phyloP scores from a whole-genome alignment of 139 green algal species.

The Parachlorella kessleri region DNA sequence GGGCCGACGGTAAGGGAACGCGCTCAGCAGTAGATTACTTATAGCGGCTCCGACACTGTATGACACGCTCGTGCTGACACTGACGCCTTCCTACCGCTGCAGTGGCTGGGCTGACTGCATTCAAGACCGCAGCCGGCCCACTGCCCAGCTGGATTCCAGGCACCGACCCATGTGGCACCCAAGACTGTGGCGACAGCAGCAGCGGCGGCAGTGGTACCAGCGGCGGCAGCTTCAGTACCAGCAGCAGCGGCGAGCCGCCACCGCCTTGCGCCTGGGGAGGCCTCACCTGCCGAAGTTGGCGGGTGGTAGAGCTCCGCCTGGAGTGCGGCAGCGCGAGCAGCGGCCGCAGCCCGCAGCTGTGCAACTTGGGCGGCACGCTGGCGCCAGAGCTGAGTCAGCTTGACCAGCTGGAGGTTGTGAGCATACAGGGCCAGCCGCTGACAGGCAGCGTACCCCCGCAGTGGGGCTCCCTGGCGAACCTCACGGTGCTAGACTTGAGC shows the following conservation, averaged over 20 bases:
- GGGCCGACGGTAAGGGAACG: not conserved
- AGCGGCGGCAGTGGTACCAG: no score
- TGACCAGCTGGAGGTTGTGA: not conserved
- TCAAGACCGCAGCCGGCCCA: not conserved
- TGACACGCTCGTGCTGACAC: not conserved
- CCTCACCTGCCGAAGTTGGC: not conserved
- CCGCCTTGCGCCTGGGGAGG: not conserved
- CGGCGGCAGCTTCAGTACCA: not conserved
- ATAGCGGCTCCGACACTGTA: no score
- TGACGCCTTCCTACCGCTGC: not conserved
- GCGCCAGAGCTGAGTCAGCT: not conserved
- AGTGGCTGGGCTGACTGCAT: not conserved
- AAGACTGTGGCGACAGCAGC: not conserved
- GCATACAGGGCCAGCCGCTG: not conserved
- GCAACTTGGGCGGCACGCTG: not conserved
- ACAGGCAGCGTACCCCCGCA: not conserved
- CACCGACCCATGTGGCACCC: not conserved
- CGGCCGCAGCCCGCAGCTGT: no score
- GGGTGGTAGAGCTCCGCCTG: not conserved
- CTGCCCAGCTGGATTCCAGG: not conserved
- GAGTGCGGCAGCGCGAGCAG: not conserved
- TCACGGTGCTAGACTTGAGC: not conserved
- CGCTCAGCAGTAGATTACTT: no score
- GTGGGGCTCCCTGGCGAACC: not conserved
- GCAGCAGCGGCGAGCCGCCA: not conserved